phyloP scores from a whole-genome alignment of 441 rosid species.

The Erodium texanum region DNA sequence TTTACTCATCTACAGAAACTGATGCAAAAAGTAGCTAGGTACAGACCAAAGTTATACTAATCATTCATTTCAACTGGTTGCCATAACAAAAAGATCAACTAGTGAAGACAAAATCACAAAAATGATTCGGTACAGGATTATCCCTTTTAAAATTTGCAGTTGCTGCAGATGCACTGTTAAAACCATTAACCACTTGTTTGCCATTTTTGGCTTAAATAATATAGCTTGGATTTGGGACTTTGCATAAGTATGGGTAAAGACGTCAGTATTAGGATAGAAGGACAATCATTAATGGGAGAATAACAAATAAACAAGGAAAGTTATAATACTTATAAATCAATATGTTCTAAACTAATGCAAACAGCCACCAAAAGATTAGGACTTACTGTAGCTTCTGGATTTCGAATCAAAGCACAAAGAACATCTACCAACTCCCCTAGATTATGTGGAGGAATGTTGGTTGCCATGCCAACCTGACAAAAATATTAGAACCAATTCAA shows the following conservation, averaged over 20 bases:
- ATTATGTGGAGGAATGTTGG: constrained; percentile 96
- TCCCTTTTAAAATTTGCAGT: not conserved
- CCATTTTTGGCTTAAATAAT: not conserved
- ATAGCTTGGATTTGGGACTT: not conserved
- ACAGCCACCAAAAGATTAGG: constrained; percentile 5
- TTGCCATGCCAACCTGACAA: constrained; percentile 93
- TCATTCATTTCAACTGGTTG: not conserved
- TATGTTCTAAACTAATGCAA: not conserved
- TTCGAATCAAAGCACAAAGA: constrained; percentile 78
- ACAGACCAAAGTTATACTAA: not conserved
- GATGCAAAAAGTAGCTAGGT: not conserved
- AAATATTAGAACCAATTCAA: not conserved
- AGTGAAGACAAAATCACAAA: not conserved
- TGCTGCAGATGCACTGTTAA: not conserved
- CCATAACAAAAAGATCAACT: not conserved
- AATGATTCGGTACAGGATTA: not conserved
- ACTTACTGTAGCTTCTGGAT: constrained; percentile 84
- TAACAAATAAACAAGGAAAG: not conserved
- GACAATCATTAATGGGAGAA: not conserved
- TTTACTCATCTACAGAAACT: not conserved
- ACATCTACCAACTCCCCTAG: constrained; percentile 93
- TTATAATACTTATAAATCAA: not conserved
- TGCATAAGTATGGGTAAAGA: not conserved
- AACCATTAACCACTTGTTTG: not conserved
- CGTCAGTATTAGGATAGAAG: not conserved